These are phyloP conservation scores for Turnera subulata DNA, from an alignment of 345 rosid species.

Conservation along the genomic window DNA sequence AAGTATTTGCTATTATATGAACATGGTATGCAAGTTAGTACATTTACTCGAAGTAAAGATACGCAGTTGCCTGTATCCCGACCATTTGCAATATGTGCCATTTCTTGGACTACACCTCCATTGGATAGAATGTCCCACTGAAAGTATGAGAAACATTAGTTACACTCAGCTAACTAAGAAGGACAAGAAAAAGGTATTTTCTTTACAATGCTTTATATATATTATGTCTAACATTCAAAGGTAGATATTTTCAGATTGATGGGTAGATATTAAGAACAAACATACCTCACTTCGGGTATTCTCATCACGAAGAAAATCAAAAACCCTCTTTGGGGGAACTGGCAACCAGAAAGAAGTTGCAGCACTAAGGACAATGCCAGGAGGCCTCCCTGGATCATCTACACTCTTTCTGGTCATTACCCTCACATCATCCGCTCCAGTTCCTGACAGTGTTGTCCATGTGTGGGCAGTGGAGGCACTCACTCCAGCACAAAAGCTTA, in stretches of 20 bases:
- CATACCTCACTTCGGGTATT: constrained; percentile 65
- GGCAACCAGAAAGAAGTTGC: constrained; percentile 97
- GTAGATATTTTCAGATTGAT: no score
- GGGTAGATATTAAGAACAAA: no score
- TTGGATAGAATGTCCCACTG: constrained; percentile 94
- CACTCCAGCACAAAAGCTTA: constrained; percentile 71
- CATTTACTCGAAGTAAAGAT: constrained; percentile 66
- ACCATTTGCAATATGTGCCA: constrained; percentile 84
- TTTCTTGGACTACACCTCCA: constrained; percentile 62
- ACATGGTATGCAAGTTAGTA: constrained; percentile 18
- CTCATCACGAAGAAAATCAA: constrained; percentile 84
- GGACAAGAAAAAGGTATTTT: no score
- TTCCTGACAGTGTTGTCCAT: constrained; percentile 62
- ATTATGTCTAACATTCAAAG: no score
- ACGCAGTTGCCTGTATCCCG: constrained; percentile 78
- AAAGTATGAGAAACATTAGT: neutral
- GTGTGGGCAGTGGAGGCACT: constrained; percentile 65
- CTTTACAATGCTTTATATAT: no score
- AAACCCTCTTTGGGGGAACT: constrained; percentile 53
- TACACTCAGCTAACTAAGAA: neutral
- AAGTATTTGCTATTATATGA: no score
- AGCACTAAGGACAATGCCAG: constrained; percentile 74
- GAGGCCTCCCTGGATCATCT: constrained; percentile 83
- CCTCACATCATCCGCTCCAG: constrained; percentile 65
- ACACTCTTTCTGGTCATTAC: constrained; percentile 76